Evolutionary conservation across 331 rosid genomes (phyloP).

Genomic region (Acacia concinna): DNA sequence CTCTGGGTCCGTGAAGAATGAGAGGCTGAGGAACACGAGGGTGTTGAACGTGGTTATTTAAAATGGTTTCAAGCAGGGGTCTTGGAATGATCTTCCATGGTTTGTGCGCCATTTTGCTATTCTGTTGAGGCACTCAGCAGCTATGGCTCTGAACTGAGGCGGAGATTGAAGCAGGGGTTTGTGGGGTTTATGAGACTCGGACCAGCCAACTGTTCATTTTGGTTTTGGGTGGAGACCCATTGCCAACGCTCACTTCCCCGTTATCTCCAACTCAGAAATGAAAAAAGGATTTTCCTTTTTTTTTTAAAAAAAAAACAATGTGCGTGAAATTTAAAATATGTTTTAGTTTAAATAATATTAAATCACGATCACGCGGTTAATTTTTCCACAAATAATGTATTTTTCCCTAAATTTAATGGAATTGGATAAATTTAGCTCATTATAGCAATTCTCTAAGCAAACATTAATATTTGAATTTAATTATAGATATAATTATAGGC

Average conservation of each 20-base stretch:
- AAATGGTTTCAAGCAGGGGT: slow-evolving; percentile 79
- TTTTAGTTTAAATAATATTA: neutral
- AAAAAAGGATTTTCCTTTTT: neutral
- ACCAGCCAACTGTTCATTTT: neutral
- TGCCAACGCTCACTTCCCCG: neutral
- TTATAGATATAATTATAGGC: neutral
- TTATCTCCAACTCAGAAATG: neutral
- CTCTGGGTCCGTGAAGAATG: slow-evolving; percentile 90
- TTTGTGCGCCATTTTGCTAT: slow-evolving; percentile 57
- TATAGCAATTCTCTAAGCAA: neutral
- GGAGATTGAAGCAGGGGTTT: slow-evolving; percentile 3
- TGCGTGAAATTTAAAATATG: neutral
- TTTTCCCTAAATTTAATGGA: too few relatives aligned
- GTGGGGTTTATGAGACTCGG: neutral
- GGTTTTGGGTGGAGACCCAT: neutral
- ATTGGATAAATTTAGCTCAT: neutral
- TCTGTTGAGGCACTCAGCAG: neutral
- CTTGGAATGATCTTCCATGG: slow-evolving; percentile 83
- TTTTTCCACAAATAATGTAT: neutral
- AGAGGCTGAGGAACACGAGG: slow-evolving; percentile 88
- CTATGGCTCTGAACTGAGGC: neutral
- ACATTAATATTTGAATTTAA: too few relatives aligned
- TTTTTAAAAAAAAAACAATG: too few relatives aligned
- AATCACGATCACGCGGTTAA: neutral
- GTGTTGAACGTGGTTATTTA: slow-evolving; percentile 87